Evolutionary conservation across 345 rosid species (phyloP).

Genomic region (Lumnitzera littorea): DNA sequence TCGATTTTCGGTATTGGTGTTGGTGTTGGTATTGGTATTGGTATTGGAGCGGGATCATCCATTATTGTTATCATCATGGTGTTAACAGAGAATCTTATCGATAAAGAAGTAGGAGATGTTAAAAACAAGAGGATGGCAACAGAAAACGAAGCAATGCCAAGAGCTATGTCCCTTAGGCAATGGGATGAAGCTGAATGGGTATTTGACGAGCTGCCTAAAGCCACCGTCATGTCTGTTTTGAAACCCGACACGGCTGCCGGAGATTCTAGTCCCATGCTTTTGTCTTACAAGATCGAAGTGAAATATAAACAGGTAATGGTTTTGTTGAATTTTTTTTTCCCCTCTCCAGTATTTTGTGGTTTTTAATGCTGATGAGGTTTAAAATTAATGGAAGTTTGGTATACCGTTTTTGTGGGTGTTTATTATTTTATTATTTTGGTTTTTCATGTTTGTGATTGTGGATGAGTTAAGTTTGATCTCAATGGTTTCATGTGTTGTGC

Average conservation of each 20-base stretch:
- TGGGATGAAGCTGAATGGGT: constrained; percentile 26
- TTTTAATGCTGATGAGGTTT: neutral
- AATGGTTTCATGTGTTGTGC: no score
- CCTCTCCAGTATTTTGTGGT: neutral
- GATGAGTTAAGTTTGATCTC: neutral
- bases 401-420: neutral
- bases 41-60: neutral
- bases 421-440: neutral
- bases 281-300: constrained; percentile 74
- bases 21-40: no score
- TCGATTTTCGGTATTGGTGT: no score
- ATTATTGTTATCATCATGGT: constrained; percentile 12
- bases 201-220: constrained; percentile 66
- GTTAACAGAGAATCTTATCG: constrained; percentile 53
- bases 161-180: constrained; percentile 7
- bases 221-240: constrained; percentile 61
- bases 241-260: constrained; percentile 47
- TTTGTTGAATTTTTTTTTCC: neutral
- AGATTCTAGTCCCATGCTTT: constrained; percentile 83
- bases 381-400: neutral
- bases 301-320: constrained; percentile 62
- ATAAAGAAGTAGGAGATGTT: neutral
- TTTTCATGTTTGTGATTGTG: neutral
- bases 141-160: neutral
- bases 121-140: neutral